Evolutionary conservation across 352 stramenopile genomes (phyloP), one percentile per base, ranked within the genome.

Genomic region (Globisporangium barbulae): DNA sequence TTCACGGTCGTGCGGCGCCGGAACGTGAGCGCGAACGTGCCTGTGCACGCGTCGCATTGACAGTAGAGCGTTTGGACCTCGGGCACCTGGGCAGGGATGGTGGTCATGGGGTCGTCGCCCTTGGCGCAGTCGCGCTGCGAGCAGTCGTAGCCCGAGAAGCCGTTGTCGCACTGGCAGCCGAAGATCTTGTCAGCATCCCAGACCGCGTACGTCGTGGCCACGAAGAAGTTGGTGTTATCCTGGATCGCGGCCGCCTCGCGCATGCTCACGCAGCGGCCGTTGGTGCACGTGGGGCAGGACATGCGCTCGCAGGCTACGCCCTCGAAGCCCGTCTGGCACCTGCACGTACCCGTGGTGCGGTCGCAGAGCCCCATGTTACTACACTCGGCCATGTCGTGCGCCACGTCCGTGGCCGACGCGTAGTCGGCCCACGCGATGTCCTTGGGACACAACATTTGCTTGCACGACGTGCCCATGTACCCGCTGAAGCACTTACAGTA

Each of bases 301-400:
- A 90, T 78, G 64, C 77, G 69, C 59, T 90, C 79, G 65, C 91
- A 98, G 3, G 90, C 90, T 9, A 76, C 72, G 33, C 85, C 85
- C 69, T 90, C 79, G 61, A 89, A 93, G 53, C 83, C 81, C 10
- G 63, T 30, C 31, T 81, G 66, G 60, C 85, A 91, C 30, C 61
- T 63, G 60, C 83, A 94, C 15, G 62, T 53, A 9, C 93, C 93
- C 0, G 73, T 88, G 3, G 59, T 67, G 44, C 85, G 75, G 68
- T 97, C 81, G 67, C 92, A 98, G 25, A 74, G 42, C 49, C 92
- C 92, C 75, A 90, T 91, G 61, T 87, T 85, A 49, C 79, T 90
- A 64, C 92, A 98, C 64, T 98, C 91, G 12, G 74, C 80, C 35
- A 78, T 67, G 48, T 76, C 79, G 67, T 98, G 93, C 13, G 90